phyloP scores from a whole-genome alignment of 1,284 basidiomycete genomes.

The Cystobasidiaceae sp. region DNA sequence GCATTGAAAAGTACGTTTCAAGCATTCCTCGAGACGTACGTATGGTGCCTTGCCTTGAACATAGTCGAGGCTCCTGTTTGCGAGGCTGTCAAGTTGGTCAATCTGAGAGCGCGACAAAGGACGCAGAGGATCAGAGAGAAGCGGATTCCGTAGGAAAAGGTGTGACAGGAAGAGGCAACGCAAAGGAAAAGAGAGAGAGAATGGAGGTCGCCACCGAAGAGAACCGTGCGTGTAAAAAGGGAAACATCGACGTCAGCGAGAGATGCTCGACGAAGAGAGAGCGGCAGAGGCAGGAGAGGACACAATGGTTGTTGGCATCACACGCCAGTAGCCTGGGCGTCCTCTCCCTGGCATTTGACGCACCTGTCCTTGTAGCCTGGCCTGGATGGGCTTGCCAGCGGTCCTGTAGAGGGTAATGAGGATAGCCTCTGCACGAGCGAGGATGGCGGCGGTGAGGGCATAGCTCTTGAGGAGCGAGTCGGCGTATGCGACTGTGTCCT shows the following conservation, averaged over 20 bases:
- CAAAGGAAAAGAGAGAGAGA: background rate
- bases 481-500: conserved; percentile 27
- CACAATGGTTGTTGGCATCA: background rate
- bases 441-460: conserved; percentile 18
- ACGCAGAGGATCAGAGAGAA: too few relatives aligned
- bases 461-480: conserved; percentile 24
- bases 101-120: conserved; percentile 6
- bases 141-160: too few relatives aligned
- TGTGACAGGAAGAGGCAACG: too few relatives aligned
- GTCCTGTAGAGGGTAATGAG: conserved; percentile 21
- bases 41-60: conserved; percentile 25
- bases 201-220: too few relatives aligned
- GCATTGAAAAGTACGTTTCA: background rate
- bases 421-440: conserved; percentile 1
- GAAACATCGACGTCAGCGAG: too few relatives aligned
- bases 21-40: background rate
- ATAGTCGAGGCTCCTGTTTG: conserved; percentile 26
- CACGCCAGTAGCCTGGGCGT: background rate
- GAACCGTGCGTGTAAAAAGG: too few relatives aligned
- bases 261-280: too few relatives aligned
- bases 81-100: conserved; percentile 28
- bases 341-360: too few relatives aligned
- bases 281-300: background rate
- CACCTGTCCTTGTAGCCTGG: conserved; percentile 22
- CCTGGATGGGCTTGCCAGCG: conserved; percentile 23